Conservation (phyloP, 129 eudicot genomes). For the Solidago caesia region DNA sequence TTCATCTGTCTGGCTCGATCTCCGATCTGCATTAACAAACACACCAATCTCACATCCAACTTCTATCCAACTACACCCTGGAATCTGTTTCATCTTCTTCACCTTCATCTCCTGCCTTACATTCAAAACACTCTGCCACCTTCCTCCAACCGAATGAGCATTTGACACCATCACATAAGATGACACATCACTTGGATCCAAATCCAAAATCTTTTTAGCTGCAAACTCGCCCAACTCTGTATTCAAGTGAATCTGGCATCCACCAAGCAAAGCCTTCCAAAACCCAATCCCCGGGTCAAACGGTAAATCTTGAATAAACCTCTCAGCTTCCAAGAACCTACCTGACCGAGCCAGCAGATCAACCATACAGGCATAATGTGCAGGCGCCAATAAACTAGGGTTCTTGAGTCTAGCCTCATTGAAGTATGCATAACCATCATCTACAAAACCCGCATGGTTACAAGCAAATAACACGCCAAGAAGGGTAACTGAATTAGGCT, state of each 20-base stretch:
- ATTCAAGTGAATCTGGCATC: constrained; percentile 74
- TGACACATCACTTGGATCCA: constrained; percentile 74
- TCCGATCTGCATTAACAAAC: constrained; percentile 54
- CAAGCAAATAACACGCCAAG: constrained; percentile 68
- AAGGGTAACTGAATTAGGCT: constrained; percentile 61
- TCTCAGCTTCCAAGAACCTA: constrained; percentile 57
- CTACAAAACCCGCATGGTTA: constrained; percentile 61
- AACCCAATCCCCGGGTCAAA: constrained; percentile 77
- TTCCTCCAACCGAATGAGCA: constrained; percentile 71
- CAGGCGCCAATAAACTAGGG: constrained; percentile 47
- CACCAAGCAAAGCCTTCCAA: constrained; percentile 82
- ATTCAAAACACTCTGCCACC: constrained; percentile 49
- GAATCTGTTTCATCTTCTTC: constrained; percentile 53
- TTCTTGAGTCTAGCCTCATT: constrained; percentile 43
- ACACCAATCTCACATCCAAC: constrained; percentile 48
- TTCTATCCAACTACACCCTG: constrained; percentile 89
- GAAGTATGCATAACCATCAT: constrained; percentile 51
- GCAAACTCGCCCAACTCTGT: constrained; percentile 53
- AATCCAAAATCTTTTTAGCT: constrained; percentile 48
- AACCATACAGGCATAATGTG: constrained; percentile 76
- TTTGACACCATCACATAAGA: constrained; percentile 79
- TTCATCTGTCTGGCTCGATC: constrained; percentile 33
- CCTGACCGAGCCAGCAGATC: constrained; percentile 75
- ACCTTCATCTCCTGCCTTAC: constrained; percentile 56
- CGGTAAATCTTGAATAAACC: constrained; percentile 59